Evolutionary conservation across 768 basidiomycete species (phyloP).

Genomic region (Neoboletus brunneissimus): DNA sequence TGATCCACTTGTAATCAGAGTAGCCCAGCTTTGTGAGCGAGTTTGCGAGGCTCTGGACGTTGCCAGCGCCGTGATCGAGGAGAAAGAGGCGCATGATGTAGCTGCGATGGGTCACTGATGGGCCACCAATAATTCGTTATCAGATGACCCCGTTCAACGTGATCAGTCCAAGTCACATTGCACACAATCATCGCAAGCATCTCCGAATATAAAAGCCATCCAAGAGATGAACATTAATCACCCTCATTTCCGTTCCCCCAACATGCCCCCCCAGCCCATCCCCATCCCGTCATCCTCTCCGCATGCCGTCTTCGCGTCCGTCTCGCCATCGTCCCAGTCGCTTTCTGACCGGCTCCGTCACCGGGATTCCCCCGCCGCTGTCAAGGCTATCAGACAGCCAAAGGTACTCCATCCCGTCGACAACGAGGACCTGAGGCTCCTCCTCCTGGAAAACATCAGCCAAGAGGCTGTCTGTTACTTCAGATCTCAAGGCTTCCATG

Average conservation of each 20-base stretch:
- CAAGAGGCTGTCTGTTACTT: conserved; percentile 82
- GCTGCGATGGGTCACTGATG: background rate
- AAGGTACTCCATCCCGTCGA: conserved; percentile 80
- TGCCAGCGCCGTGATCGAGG: conserved; percentile 96
- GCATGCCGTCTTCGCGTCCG: conserved; percentile 45
- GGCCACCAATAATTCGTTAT: background rate
- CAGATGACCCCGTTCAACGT: too few species aligned
- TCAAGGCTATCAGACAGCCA: conserved; percentile 47
- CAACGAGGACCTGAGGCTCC: conserved; percentile 74
- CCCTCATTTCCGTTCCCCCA: conserved; percentile 13
- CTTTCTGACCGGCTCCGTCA: conserved; percentile 48
- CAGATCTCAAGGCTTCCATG: conserved; percentile 80
- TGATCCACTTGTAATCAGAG: conserved; percentile 81
- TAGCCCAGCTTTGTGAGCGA: conserved; percentile 82
- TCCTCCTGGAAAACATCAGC: conserved; percentile 95
- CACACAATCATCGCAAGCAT: background rate
- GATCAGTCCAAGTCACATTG: background rate
- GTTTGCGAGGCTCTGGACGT: conserved; percentile 91
- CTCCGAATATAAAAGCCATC: conserved; percentile 13
- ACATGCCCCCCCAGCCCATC: conserved; percentile 49
- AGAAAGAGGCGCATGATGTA: conserved; percentile 65
- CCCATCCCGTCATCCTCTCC: conserved; percentile 36
- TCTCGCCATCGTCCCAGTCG: conserved; percentile 47
- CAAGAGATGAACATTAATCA: conserved; percentile 7
- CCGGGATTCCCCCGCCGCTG: conserved; percentile 31